Percentiles rank a stretch among this genome's conserved stretches.
Conservation (phyloP, 1,284 basidiomycete species). For the Rhodotorula sp. region DNA sequence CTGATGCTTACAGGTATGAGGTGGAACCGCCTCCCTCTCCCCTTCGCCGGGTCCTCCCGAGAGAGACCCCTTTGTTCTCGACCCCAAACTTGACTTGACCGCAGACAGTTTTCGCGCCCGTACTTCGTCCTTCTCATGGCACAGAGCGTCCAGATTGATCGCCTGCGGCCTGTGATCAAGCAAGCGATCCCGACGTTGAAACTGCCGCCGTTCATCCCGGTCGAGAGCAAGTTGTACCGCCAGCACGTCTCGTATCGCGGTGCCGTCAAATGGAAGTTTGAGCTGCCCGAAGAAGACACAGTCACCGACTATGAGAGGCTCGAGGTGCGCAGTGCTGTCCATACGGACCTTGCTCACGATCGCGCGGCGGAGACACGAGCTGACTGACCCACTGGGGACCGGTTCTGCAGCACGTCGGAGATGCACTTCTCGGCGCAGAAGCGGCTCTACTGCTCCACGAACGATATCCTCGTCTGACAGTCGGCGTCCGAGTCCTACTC, state of each 20-base stretch:
- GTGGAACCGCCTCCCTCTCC: no score
- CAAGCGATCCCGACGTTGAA: neutral
- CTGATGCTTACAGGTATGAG: no score
- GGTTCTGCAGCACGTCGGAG: constrained; percentile 17
- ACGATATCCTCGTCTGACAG: constrained; percentile 8
- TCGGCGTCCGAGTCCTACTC: constrained; percentile 3
- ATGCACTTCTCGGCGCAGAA: constrained; percentile 17
- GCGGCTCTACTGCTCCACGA: constrained; percentile 11
- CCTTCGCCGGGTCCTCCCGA: neutral
- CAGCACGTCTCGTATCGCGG: neutral
- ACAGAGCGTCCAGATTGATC: neutral
- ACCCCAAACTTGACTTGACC: neutral
- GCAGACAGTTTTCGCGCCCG: neutral
- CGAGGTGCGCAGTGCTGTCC: neutral
- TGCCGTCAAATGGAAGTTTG: neutral
- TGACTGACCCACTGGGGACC: no score
- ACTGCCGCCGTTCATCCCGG: neutral
- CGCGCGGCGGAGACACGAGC: no score
- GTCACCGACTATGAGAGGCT: neutral
- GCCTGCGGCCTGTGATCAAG: neutral
- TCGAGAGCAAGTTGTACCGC: neutral
- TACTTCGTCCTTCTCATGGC: no score
- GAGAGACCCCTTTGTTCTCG: neutral
- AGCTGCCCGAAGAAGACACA: neutral
- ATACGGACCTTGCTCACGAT: no score